Percentiles rank a stretch among this genome's conserved stretches.
phyloP scores from a whole-genome alignment of 495 filamentous ascomycete species.

The Cryomyces minteri region DNA sequence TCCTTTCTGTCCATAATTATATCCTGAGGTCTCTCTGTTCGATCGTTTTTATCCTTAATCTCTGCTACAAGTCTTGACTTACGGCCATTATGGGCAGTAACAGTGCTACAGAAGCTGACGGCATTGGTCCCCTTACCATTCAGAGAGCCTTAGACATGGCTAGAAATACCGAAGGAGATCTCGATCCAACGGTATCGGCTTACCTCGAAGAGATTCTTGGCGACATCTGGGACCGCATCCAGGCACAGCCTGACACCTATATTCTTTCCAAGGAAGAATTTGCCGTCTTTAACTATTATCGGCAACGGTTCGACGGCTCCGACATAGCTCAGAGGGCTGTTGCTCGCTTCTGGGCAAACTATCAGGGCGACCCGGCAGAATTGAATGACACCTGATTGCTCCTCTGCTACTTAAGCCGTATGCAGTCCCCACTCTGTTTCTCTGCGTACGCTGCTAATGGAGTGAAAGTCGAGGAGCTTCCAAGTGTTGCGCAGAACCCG shows the following conservation, averaged over 20 bases:
- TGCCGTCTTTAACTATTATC: slow-evolving; percentile 61
- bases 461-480: too few relatives aligned
- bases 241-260: slow-evolving; percentile 39
- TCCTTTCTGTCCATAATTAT: too few relatives aligned
- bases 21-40: too few relatives aligned
- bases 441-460: too few relatives aligned
- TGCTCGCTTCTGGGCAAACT: slow-evolving; percentile 31
- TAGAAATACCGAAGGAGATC: slow-evolving; percentile 37
- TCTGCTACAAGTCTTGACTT: too few relatives aligned
- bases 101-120: slow-evolving; percentile 11
- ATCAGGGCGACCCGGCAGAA: slow-evolving; percentile 6
- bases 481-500: too few relatives aligned
- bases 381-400: too few relatives aligned
- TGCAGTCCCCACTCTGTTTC: too few relatives aligned
- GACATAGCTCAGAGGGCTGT: slow-evolving; percentile 24
- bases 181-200: slow-evolving; percentile 29
- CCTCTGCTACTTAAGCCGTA: too few relatives aligned
- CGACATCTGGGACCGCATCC: slow-evolving; percentile 43
- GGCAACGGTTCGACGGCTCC: slow-evolving; percentile 25
- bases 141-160: slow-evolving; percentile 46
- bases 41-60: too few relatives aligned
- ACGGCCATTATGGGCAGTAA: slow-evolving; percentile 13
- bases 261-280: slow-evolving; percentile 54
- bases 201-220: slow-evolving; percentile 37
- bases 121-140: slow-evolving; percentile 21